Evolutionary conservation across 2,329 filamentous ascomycete genomes (phyloP).

Genomic region (Beauveria asiatica): DNA sequence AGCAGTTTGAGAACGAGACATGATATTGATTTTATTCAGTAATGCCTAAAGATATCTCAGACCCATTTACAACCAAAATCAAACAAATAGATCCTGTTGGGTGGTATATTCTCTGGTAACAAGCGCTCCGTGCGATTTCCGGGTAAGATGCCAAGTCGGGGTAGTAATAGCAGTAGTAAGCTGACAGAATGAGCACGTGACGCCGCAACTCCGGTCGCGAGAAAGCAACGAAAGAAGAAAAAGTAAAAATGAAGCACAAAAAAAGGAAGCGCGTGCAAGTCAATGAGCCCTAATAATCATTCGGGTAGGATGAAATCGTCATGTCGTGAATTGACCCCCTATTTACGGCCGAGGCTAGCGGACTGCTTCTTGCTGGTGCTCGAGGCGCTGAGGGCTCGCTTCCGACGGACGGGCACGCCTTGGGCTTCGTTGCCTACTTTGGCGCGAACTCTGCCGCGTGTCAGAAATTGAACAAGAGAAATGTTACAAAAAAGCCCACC

Average conservation of each 20-base stretch:
- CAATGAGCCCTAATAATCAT: too few relatives aligned
- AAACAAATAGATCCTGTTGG: background rate
- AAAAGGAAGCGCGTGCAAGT: too few relatives aligned
- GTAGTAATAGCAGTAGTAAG: conserved; percentile 5
- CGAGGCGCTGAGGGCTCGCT: conserved; percentile 7
- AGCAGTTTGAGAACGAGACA: too few relatives aligned
- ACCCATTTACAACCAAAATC: background rate
- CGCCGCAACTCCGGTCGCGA: background rate
- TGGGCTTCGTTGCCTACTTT: background rate
- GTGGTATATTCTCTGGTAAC: background rate
- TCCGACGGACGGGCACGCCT: conserved; percentile 7
- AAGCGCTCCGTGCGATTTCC: background rate
- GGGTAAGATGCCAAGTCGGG: background rate
- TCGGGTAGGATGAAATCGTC: too few relatives aligned
- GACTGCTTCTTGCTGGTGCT: conserved; percentile 6
- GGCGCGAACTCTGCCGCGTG: conserved; percentile 6
- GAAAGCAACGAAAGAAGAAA: background rate
- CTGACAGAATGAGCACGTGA: background rate
- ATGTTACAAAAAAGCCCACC: background rate
- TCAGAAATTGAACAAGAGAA: background rate
- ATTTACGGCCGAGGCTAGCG: background rate
- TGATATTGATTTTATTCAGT: too few relatives aligned
- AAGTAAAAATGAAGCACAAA: background rate
- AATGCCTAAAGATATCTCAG: too few relatives aligned
- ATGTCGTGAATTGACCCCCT: background rate